Evolutionary conservation across 805 yeast species (phyloP).

Genomic region (Candida sithepensis): DNA sequence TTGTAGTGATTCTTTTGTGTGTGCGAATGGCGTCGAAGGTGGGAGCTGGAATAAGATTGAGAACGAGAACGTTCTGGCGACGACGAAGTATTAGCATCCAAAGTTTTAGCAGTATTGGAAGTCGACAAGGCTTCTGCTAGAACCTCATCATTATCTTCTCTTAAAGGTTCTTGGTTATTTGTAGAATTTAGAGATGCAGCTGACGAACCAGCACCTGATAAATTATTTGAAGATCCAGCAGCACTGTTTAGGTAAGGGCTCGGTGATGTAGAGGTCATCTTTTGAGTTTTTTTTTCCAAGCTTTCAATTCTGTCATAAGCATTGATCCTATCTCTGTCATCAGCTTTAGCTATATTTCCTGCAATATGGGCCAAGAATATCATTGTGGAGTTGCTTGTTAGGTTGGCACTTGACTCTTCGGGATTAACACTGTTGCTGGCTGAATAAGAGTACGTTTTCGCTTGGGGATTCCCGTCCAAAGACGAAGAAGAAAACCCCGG

Average conservation of each 20-base stretch:
- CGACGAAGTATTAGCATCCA: no score
- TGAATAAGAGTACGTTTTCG: conserved; percentile 4
- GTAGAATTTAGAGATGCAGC: background rate
- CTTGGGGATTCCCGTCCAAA: conserved; percentile 1
- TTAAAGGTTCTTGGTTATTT: background rate
- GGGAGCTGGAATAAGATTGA: no score
- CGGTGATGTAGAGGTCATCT: background rate
- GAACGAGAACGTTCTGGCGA: no score
- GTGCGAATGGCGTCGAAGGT: background rate
- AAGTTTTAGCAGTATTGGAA: no score
- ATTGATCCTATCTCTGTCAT: conserved; percentile 57
- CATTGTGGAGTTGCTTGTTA: conserved; percentile 44
- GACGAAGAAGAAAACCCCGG: background rate
- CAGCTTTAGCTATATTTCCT: conserved; percentile 68
- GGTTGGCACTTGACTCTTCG: conserved; percentile 6
- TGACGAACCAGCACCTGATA: background rate
- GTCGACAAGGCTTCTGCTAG: no score
- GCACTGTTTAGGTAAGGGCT: conserved; percentile 9
- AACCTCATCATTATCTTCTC: background rate
- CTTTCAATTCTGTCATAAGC: conserved; percentile 47
- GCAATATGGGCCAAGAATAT: conserved; percentile 77
- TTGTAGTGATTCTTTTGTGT: background rate
- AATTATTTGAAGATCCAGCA: conserved; percentile 3
- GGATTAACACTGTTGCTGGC: conserved; percentile 2
- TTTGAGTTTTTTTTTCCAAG: conserved; percentile 33